These are phyloP conservation scores for Sarocladium brachiariae DNA, from an alignment of 2,329 filamentous ascomycete genomes.

Conservation along the genomic window DNA sequence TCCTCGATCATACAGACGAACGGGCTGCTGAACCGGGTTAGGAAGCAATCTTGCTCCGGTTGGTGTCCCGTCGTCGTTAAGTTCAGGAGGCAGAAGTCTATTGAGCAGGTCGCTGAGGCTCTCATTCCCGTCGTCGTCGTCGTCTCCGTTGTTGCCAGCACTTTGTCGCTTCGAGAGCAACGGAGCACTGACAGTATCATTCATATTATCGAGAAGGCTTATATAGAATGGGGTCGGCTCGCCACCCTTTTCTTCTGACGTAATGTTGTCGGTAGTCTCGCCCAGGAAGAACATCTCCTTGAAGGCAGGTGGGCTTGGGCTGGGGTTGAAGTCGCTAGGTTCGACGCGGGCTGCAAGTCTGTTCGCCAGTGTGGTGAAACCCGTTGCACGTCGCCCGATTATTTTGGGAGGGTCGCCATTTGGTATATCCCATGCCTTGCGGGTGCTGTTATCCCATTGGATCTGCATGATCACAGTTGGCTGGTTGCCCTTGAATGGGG, in stretches of 20 bases:
- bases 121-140: slow-evolving; percentile 15
- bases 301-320: slow-evolving; percentile 51
- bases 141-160: slow-evolving; percentile 17
- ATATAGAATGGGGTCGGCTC: slow-evolving; percentile 88
- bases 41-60: slow-evolving; percentile 67
- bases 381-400: slow-evolving; percentile 20
- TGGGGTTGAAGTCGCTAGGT: slow-evolving; percentile 34
- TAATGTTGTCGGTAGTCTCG: slow-evolving; percentile 73
- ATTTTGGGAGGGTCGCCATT: slow-evolving; percentile 27
- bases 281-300: slow-evolving; percentile 76
- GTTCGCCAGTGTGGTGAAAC: slow-evolving; percentile 18
- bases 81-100: slow-evolving; percentile 46
- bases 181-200: slow-evolving; percentile 23
- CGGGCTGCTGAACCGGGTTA: slow-evolving; percentile 63
- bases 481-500: slow-evolving; percentile 57
- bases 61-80: slow-evolving; percentile 64
- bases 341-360: slow-evolving; percentile 15
- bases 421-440: slow-evolving; percentile 41
- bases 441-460: slow-evolving; percentile 57
- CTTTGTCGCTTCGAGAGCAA: slow-evolving; percentile 16
- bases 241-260: slow-evolving; percentile 62
- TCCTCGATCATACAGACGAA: slow-evolving; percentile 80
- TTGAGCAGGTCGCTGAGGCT: slow-evolving; percentile 33
- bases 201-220: slow-evolving; percentile 52
- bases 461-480: slow-evolving; percentile 80